These are phyloP conservation scores for barley (Hordeum vulgare) DNA, from an alignment of 176 grass and related monocot species.

Conservation along the genomic window DNA sequence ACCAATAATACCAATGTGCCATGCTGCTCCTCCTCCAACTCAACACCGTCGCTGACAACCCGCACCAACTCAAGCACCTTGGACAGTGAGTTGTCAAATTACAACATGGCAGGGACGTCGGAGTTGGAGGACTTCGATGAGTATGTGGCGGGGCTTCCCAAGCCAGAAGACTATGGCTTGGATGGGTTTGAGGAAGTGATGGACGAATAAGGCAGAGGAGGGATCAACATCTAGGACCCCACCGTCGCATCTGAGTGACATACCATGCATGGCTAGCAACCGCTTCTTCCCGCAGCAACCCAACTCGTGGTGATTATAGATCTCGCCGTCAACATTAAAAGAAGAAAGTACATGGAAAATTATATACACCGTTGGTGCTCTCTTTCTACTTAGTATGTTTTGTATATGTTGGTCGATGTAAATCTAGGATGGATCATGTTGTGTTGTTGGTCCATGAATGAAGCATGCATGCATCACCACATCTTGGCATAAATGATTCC, in stretches of 20 bases:
- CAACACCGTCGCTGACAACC: background rate
- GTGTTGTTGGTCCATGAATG: too few relatives aligned
- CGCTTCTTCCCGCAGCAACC: background rate
- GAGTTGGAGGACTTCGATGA: constrained; percentile 47
- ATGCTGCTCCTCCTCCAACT: constrained; percentile 15
- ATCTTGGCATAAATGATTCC: too few relatives aligned
- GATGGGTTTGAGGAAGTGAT: constrained; percentile 62
- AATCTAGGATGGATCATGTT: too few relatives aligned
- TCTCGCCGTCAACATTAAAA: too few relatives aligned
- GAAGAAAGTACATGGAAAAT: too few relatives aligned
- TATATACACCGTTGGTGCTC: too few relatives aligned
- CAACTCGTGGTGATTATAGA: accelerated
- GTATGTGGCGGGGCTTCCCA: constrained; percentile 63
- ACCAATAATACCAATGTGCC: background rate
- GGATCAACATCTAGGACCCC: constrained; percentile 23
- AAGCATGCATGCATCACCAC: too few relatives aligned
- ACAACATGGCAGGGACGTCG: background rate
- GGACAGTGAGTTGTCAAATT: too few relatives aligned
- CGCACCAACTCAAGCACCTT: background rate
- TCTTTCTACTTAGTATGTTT: too few relatives aligned
- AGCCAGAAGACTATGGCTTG: constrained; percentile 76
- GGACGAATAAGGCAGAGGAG: constrained; percentile 24
- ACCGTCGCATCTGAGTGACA: background rate
- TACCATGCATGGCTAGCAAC: background rate
- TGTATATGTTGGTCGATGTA: too few relatives aligned